phyloP scores from a whole-genome alignment of 192 early-diverging fungal genomes.

The Coemansia sp. region DNA sequence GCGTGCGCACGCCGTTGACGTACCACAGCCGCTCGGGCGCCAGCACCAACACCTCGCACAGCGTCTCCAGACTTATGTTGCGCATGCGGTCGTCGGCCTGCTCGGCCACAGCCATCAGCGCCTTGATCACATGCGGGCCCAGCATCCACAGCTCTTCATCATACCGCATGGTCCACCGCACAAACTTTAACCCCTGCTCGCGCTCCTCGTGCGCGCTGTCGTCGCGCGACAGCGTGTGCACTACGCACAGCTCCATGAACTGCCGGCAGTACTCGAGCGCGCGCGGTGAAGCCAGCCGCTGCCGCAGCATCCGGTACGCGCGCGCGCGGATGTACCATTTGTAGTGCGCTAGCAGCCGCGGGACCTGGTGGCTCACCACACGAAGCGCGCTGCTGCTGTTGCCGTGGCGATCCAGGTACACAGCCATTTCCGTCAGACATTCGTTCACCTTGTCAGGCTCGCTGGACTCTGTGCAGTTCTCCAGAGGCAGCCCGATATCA shows the following conservation, averaged over 20 bases:
- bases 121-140: slow-evolving; percentile 31
- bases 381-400: slow-evolving; percentile 3
- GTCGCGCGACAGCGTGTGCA: slow-evolving; percentile 37
- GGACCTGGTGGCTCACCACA: slow-evolving; percentile 24
- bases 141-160: slow-evolving; percentile 34
- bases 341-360: slow-evolving; percentile 41
- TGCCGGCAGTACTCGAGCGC: slow-evolving; percentile 29
- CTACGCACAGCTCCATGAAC: slow-evolving; percentile 47
- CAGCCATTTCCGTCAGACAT: slow-evolving; percentile 16
- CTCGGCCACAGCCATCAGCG: slow-evolving; percentile 48
- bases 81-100: slow-evolving; percentile 52
- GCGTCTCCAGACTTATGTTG: slow-evolving; percentile 46
- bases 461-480: slow-evolving; percentile 34
- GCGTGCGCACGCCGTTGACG: slow-evolving; percentile 37
- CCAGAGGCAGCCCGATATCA: slow-evolving; percentile 14
- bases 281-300: slow-evolving; percentile 18
- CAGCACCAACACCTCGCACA: slow-evolving; percentile 46
- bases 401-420: slow-evolving; percentile 14
- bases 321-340: slow-evolving; percentile 50
- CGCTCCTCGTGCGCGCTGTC: slow-evolving; percentile 45
- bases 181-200: slow-evolving; percentile 53
- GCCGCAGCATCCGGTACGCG: slow-evolving; percentile 40
- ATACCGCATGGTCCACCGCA: slow-evolving; percentile 46
- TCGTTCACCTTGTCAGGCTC: slow-evolving; percentile 45
- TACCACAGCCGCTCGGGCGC: slow-evolving; percentile 42